Evolutionary conservation across 139 green algal species (phyloP).

Genomic region (Coccomyxa sp.): DNA sequence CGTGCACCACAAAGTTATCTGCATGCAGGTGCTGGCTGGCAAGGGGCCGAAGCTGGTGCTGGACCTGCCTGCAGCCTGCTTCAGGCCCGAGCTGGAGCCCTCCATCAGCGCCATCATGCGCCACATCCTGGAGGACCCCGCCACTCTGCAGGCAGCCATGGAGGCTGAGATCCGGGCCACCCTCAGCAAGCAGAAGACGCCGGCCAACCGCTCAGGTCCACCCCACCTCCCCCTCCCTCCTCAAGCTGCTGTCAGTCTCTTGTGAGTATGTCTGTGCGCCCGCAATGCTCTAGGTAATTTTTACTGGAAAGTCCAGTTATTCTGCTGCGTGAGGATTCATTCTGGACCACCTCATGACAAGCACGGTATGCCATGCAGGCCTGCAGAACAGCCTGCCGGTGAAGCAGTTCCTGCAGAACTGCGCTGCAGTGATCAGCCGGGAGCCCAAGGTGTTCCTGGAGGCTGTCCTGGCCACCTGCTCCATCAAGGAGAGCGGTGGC

Average conservation of each 20-base stretch:
- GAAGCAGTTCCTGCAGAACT: conserved; percentile 47
- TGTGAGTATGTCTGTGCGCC: too few species aligned
- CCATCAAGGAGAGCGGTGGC: conserved; percentile 23
- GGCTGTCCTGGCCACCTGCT: conserved; percentile 56
- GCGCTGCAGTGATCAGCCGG: conserved; percentile 50
- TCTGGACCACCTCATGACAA: not conserved
- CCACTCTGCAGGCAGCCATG: conserved; percentile 86
- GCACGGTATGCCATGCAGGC: not conserved
- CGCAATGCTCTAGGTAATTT: too few species aligned
- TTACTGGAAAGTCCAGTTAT: too few species aligned
- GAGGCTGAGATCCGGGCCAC: conserved; percentile 79
- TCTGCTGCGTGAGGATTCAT: too few species aligned
- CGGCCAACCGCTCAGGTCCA: not conserved
- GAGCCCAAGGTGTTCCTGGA: conserved; percentile 76
- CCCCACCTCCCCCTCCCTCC: not conserved
- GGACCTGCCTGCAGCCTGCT: conserved; percentile 53
- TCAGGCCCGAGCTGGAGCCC: conserved; percentile 58
- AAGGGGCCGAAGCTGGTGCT: conserved; percentile 65
- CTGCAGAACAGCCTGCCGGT: conserved; percentile 23
- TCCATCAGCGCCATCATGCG: conserved; percentile 70
- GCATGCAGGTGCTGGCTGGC: conserved; percentile 44
- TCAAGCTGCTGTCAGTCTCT: too few species aligned
- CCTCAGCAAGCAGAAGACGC: conserved; percentile 23
- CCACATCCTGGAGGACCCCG: conserved; percentile 87
- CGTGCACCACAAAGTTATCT: too few species aligned